Evolutionary conservation across 331 rosid genomes (phyloP), one percentile per base, ranked within the genome.

Genomic region (Spiraea crenata): DNA sequence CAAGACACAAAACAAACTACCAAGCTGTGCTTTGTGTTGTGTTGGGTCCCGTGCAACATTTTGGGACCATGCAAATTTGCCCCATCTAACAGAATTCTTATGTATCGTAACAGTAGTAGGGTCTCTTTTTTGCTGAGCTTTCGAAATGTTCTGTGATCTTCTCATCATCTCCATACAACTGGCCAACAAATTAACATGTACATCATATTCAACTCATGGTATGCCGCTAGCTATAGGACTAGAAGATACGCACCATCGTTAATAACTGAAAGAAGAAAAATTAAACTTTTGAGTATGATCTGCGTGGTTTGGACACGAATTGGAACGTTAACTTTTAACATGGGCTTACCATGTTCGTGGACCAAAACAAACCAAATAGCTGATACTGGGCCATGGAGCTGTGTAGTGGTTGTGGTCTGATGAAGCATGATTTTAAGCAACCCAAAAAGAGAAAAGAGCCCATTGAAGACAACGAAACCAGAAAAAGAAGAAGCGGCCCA

Each of bases 161-260:
- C 31, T 25, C 31, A 25, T 35, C 66, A 34, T 57, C 40, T 15
- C 54, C 74, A 35, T 69, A 5, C 41, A 52, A 55, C 13, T 41
- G 9, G 52, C 42, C 63, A 69, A 5, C 52, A 69, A 41, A 55
- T 51, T 66, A 12, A 25, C 31, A 25, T 25, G 31, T 17, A 17
- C n/a, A 54, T 54, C 63, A 51, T 66, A 39, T 66, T 67, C 56
- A 38, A 66, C 35, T 65, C 44, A 47, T 67, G 72, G 10, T 7
- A 16, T 38, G 45, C 12, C 37, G 46, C 46, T 35, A 37, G 64
- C 40, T 25, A 25, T 25, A 25, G 2, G 31, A 25, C 44, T 3
- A 4, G 20, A 34, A 58, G 44, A 20, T 25, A 41, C 63, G 41
- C 63, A 69, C 25, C 6, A 25, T 25, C 31, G 2, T 25, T 25